These are phyloP conservation scores for Volutella citrinella DNA, from an alignment of 2,329 filamentous ascomycete genomes.

Conservation along the genomic window DNA sequence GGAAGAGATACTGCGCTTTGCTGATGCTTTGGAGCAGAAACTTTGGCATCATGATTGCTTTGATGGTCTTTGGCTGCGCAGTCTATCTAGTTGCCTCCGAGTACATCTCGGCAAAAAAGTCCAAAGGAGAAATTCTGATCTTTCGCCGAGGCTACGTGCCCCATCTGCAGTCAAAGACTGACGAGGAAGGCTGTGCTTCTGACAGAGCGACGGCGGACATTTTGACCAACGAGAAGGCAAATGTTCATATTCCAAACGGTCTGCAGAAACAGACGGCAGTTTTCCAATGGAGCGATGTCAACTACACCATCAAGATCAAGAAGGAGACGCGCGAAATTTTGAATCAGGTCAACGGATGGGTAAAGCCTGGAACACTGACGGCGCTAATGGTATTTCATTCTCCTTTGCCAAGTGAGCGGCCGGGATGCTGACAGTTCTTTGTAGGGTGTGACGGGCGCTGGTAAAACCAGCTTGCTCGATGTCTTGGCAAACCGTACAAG, in stretches of 20 bases:
- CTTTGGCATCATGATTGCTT: conserved; percentile 51
- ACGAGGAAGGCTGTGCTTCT: conserved; percentile 2
- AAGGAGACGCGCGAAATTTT: conserved; percentile 63
- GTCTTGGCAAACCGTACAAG: conserved; percentile 64
- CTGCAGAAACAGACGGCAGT: conserved; percentile 26
- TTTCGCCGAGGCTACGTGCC: conserved; percentile 44
- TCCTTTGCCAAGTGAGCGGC: background rate
- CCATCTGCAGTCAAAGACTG: conserved; percentile 4
- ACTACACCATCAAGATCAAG: conserved; percentile 67
- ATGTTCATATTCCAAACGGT: background rate
- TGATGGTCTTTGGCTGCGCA: conserved; percentile 42
- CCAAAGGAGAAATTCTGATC: conserved; percentile 58
- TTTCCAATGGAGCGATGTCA: conserved; percentile 69
- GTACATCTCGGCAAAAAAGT: conserved; percentile 43
- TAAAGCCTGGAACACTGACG: conserved; percentile 69
- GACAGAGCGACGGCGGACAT: background rate
- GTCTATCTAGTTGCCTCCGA: conserved; percentile 49
- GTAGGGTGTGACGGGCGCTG: conserved; percentile 31
- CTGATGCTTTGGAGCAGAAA: conserved; percentile 43
- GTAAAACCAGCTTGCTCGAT: conserved; percentile 63
- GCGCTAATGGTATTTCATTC: conserved; percentile 54
- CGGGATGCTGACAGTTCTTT: background rate
- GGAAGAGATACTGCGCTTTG: no score
- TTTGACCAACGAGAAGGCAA: background rate
- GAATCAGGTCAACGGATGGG: conserved; percentile 68